Percentiles rank a stretch among this genome's conserved stretches.
Conservation (phyloP, 2,329 filamentous ascomycete species). For the Claviceps monticola region DNA sequence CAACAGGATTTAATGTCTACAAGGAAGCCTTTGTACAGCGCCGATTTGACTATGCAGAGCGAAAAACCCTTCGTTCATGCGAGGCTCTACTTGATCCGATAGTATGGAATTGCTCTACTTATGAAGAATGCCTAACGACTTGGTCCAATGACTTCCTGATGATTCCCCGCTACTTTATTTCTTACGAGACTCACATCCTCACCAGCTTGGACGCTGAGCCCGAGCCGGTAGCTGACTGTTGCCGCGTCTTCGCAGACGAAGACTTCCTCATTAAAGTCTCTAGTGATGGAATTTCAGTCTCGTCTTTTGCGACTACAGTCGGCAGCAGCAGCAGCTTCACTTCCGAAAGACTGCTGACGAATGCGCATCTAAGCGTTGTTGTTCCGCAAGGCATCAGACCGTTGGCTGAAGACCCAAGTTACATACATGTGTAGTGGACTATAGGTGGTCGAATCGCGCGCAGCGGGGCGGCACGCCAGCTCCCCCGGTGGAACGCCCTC, state of each 20-base stretch:
- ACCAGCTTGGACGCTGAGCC: too few species aligned
- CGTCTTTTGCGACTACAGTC: neutral
- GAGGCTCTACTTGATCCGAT: too few species aligned
- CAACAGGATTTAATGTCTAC: conserved; percentile 2
- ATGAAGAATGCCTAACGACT: neutral
- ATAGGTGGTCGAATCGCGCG: too few species aligned
- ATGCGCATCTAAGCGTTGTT: neutral
- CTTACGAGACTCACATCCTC: neutral
- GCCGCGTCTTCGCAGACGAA: conserved; percentile 1
- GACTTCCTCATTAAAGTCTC: conserved; percentile 2
- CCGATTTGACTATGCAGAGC: neutral
- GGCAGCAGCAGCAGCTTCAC: neutral
- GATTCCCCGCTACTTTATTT: neutral
- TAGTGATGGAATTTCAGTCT: neutral
- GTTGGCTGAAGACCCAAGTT: too few species aligned
- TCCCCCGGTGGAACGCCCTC: neutral
- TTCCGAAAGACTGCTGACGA: neutral
- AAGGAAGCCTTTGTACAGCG: conserved; percentile 4
- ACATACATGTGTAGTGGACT: too few species aligned
- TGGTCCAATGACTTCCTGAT: neutral
- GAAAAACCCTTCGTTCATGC: neutral
- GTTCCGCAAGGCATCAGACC: neutral
- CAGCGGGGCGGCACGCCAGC: too few species aligned
- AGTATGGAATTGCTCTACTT: too few species aligned
- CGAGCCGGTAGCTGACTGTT: neutral